Conservation (phyloP, 805 yeast genomes). For the Pichia cephalocereana region DNA sequence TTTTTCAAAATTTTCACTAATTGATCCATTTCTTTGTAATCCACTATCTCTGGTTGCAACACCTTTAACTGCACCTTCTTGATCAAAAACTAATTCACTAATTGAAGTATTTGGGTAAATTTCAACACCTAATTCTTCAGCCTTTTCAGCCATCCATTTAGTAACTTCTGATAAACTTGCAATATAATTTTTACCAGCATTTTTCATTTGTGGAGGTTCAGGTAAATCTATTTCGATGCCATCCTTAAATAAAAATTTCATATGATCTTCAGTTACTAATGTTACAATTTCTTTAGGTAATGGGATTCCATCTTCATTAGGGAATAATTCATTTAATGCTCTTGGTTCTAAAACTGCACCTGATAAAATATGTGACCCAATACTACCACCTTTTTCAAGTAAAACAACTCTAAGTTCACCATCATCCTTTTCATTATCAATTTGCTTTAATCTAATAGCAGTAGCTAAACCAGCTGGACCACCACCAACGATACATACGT, state of each 20-base stretch:
- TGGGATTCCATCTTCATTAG: conserved; percentile 51
- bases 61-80: conserved; percentile 62
- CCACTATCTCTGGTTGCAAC: conserved; percentile 96
- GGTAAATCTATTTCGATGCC: conserved; percentile 60
- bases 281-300: conserved; percentile 74
- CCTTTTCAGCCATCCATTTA: conserved; percentile 73
- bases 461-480: conserved; percentile 97
- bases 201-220: conserved; percentile 86
- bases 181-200: conserved; percentile 73
- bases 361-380: conserved; percentile 86
- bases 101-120: conserved; percentile 87
- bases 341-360: conserved; percentile 94
- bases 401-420: conserved; percentile 74
- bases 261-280: conserved; percentile 60
- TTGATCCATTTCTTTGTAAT: conserved; percentile 60
- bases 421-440: conserved; percentile 52
- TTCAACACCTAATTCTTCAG: conserved; percentile 92
- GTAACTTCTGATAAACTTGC: conserved; percentile 77
- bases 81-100: conserved; percentile 59
- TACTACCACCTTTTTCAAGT: conserved; percentile 84
- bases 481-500: conserved; percentile 94
- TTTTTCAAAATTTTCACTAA: conserved; percentile 72
- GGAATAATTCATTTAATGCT: conserved; percentile 76
- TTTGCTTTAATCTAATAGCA: conserved; percentile 80
- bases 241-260: conserved; percentile 58